Conservation (phyloP, 768 basidiomycete species). For the Botryobasidium botryosum region DNA sequence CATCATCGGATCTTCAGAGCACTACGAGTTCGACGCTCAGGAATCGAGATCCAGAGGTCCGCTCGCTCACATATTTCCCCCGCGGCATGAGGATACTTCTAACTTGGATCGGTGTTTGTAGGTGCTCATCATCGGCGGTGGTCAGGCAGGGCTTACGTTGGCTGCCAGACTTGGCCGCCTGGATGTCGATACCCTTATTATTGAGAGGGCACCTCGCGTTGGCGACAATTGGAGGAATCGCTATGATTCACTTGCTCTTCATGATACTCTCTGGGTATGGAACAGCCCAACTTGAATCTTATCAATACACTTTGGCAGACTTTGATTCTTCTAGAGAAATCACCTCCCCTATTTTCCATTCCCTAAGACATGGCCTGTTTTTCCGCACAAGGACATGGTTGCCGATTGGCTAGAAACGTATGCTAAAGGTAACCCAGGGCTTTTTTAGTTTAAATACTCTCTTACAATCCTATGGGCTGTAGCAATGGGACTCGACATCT, state of each 20-base stretch:
- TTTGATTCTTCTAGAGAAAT: conserved; percentile 5
- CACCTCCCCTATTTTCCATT: conserved; percentile 17
- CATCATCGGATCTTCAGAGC: not conserved
- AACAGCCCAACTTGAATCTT: too few relatives aligned
- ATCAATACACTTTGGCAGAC: too few relatives aligned
- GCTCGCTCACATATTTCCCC: too few relatives aligned
- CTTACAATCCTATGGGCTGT: too few relatives aligned
- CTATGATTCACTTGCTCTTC: conserved; percentile 18
- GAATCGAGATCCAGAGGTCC: not conserved
- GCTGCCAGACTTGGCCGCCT: conserved; percentile 18
- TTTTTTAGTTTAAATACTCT: too few relatives aligned
- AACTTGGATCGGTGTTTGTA: too few relatives aligned
- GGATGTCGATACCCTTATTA: conserved; percentile 15
- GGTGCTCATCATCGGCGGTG: conserved; percentile 8
- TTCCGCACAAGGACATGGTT: conserved; percentile 14
- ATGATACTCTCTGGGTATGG: conserved; percentile 11
- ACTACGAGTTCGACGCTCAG: not conserved
- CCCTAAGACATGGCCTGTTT: conserved; percentile 13
- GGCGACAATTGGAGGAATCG: conserved; percentile 19
- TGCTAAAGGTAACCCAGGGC: too few relatives aligned
- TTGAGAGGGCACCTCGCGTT: conserved; percentile 15
- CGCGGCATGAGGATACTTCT: too few relatives aligned
- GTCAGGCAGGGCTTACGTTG: conserved; percentile 14
- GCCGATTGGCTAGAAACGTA: not conserved
- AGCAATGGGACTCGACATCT: too few relatives aligned